Evolutionary conservation across 1,284 basidiomycete species (phyloP).

Genomic region (Rhodotorula sp.): DNA sequence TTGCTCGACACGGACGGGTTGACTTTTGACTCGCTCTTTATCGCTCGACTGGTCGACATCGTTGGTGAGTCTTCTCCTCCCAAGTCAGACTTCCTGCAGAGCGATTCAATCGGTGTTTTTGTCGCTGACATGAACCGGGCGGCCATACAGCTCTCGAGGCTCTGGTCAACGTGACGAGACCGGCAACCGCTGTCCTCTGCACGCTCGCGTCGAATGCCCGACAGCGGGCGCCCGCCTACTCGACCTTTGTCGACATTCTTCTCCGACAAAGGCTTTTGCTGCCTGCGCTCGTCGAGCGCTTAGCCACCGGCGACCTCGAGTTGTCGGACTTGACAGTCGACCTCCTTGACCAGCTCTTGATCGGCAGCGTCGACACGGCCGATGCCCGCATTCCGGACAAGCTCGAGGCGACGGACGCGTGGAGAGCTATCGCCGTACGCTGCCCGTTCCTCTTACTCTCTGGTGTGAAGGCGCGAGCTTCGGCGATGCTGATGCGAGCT

Average conservation of each 20-base stretch:
- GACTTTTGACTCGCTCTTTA: constrained; percentile 70
- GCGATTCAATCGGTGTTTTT: fast-evolving
- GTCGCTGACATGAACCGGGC: not conserved
- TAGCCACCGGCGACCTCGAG: constrained; percentile 77
- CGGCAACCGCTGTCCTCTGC: constrained; percentile 89
- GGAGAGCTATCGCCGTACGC: constrained; percentile 78
- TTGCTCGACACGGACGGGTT: constrained; percentile 75
- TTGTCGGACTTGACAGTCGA: constrained; percentile 78
- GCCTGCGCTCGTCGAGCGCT: constrained; percentile 71
- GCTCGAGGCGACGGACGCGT: constrained; percentile 73
- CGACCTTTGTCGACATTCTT: constrained; percentile 78
- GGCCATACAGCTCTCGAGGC: constrained; percentile 57
- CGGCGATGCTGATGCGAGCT: not conserved
- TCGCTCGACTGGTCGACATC: constrained; percentile 68
- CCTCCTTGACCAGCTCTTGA: constrained; percentile 79
- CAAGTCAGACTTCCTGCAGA: not conserved
- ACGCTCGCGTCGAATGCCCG: constrained; percentile 64
- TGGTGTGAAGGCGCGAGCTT: not conserved
- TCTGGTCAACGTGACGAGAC: constrained; percentile 92
- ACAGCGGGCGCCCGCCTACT: constrained; percentile 53
- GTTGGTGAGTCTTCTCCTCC: constrained; percentile 52
- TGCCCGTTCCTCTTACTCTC: constrained; percentile 3
- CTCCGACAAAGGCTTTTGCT: constrained; percentile 62
- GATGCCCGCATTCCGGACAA: constrained; percentile 76
- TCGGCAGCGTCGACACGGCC: constrained; percentile 68